Evolutionary conservation across 2,329 filamentous ascomycete genomes (phyloP).

Genomic region (Sarocladiaceae sp.): DNA sequence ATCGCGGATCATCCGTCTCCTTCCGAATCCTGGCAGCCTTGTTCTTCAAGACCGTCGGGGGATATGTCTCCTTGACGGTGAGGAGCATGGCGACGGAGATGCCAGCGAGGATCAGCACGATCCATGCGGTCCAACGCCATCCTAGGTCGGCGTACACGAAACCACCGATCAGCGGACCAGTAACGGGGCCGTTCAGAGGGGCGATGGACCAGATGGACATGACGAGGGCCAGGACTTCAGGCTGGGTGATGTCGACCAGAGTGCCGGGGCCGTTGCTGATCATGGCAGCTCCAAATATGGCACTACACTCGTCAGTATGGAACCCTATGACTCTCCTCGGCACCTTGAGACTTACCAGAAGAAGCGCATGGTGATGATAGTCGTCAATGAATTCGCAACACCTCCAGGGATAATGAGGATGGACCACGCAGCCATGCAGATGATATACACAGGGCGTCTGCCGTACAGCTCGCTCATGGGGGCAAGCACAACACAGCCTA

Average conservation of each 20-base stretch:
- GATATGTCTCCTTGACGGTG: slow-evolving; percentile 68
- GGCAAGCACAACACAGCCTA: slow-evolving; percentile 65
- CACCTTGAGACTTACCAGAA: slow-evolving; percentile 47
- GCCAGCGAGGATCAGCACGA: slow-evolving; percentile 66
- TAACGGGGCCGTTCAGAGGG: slow-evolving; percentile 67
- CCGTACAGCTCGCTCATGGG: slow-evolving; percentile 68
- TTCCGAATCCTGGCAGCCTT: slow-evolving; percentile 60
- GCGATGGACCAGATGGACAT: slow-evolving; percentile 81
- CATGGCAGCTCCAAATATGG: slow-evolving; percentile 64
- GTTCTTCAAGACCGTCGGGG: slow-evolving; percentile 60
- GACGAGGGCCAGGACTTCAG: slow-evolving; percentile 73
- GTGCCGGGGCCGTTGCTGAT: slow-evolving; percentile 78
- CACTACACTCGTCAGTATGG: slow-evolving; percentile 13
- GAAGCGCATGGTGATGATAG: slow-evolving; percentile 67
- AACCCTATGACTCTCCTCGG: neutral
- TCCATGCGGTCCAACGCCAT: slow-evolving; percentile 86
- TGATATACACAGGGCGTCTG: slow-evolving; percentile 61
- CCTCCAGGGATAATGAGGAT: slow-evolving; percentile 67
- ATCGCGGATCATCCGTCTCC: slow-evolving; percentile 63
- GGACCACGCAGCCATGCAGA: slow-evolving; percentile 57
- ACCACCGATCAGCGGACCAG: slow-evolving; percentile 70
- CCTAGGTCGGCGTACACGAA: slow-evolving; percentile 65
- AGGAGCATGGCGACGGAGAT: slow-evolving; percentile 52
- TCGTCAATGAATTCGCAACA: slow-evolving; percentile 58
- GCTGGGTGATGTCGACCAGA: slow-evolving; percentile 74